These are phyloP conservation scores for Rhododendron williamsianum DNA, from an alignment of 148 eudicot species.

Conservation along the genomic window DNA sequence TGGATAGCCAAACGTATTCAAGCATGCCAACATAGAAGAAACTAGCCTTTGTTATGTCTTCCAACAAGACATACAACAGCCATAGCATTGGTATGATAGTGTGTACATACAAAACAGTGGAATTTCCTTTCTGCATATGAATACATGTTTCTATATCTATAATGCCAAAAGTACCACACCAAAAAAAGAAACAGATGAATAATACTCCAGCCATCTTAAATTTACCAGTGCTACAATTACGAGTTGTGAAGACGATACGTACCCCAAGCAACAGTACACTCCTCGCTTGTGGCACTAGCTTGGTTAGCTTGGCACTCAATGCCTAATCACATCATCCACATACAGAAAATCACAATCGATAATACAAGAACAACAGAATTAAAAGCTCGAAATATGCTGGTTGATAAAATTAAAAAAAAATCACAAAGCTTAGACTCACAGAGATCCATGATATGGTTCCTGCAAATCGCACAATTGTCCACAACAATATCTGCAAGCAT, in stretches of 20 bases:
- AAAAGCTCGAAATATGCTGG: neutral
- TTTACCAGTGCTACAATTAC: neutral
- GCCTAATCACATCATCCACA: slow-evolving; percentile 35
- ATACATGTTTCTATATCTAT: neutral
- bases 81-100: neutral
- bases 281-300: slow-evolving; percentile 91
- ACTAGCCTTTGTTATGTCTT: neutral
- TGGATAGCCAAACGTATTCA: neutral
- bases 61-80: neutral
- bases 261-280: slow-evolving; percentile 98
- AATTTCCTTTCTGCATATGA: neutral
- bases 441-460: slow-evolving; percentile 96
- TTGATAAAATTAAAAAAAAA: neutral
- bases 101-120: neutral
- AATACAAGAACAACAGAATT: neutral
- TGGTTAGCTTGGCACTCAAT: slow-evolving; percentile 98
- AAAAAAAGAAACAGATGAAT: neutral
- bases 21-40: neutral
- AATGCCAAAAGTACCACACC: neutral
- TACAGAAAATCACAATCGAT: neutral
- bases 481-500: slow-evolving; percentile 67
- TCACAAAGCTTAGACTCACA: slow-evolving; percentile 33
- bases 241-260: slow-evolving; percentile 16
- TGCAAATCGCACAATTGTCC: slow-evolving; percentile 85
- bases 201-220: neutral